Evolutionary conservation across 2,329 filamentous ascomycete genomes (phyloP).

Genomic region (Emergomyces orientalis): DNA sequence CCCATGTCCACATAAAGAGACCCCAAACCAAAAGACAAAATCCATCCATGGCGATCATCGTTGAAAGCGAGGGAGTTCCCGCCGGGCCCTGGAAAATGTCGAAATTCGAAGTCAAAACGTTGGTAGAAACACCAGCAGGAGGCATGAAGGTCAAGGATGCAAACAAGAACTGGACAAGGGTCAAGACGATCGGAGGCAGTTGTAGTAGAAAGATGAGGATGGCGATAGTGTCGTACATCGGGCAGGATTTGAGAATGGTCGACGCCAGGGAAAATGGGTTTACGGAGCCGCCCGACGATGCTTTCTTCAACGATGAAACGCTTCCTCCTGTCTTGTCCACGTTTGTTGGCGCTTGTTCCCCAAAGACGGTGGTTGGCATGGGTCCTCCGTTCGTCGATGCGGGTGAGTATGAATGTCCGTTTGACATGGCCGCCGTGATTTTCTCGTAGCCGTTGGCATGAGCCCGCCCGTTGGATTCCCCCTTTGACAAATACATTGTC

Average conservation of each 20-base stretch:
- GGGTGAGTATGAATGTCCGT: constrained; percentile 26
- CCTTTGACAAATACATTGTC: constrained; percentile 24
- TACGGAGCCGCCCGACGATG: constrained; percentile 42
- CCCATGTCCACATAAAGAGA: constrained; percentile 73
- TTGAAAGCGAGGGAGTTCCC: constrained; percentile 76
- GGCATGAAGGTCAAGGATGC: constrained; percentile 88
- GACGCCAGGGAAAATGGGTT: constrained; percentile 68
- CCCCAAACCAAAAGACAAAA: constrained; percentile 73
- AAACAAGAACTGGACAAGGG: constrained; percentile 84
- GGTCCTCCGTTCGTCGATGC: constrained; percentile 24
- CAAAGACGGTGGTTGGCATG: constrained; percentile 13
- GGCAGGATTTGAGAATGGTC: constrained; percentile 81
- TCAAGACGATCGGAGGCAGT: constrained; percentile 77
- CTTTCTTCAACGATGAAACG: constrained; percentile 21
- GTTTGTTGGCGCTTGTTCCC: constrained; percentile 23
- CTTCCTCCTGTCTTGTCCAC: constrained; percentile 19
- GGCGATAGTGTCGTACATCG: constrained; percentile 87
- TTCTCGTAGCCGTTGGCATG: constrained; percentile 31
- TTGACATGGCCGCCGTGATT: constrained; percentile 27
- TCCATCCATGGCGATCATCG: constrained; percentile 73
- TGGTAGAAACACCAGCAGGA: constrained; percentile 66
- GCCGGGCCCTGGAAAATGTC: constrained; percentile 85
- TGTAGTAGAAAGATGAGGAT: constrained; percentile 94
- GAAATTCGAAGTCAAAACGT: constrained; percentile 66
- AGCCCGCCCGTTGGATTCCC: constrained; percentile 28